Evolutionary conservation across 805 yeast genomes (phyloP), one percentile per base, ranked within the genome.

Genomic region (Hanseniaspora meyeri): DNA sequence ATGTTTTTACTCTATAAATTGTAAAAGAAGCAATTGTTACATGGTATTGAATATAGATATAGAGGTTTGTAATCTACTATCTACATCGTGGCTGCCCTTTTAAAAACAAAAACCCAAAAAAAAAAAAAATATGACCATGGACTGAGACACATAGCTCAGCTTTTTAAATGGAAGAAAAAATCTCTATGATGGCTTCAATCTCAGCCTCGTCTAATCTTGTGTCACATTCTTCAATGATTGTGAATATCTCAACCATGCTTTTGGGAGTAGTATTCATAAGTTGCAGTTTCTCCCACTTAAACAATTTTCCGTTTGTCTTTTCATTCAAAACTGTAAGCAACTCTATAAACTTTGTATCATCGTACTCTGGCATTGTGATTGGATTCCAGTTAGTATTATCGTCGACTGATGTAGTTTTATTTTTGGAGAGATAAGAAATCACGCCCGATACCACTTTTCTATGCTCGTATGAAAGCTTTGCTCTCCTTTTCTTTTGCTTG

Each of bases 211-310:
- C 70, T 63, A 89, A 84, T 62, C 98, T 74, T 59, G 80, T 81
- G 62, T 91, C 98, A 68, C 96, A 91, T 65, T 93, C 97, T 65
- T 91, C 98, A 1, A 91, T 81, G 32, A 91, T 71, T 0, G 93
- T 76, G 66, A 81, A 88, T 52, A 91, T 73, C 39, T 80, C 83
- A 12, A 90, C 96, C 74, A 87, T 71, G 5, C 87, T 79, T 48
- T 83, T 73, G 1, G 98, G 98, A 32, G 87, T 74, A 8, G 82
- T 74, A 66, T 91, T 90, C 57, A 90, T 77, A 42, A 91, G 79
- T 69, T 91, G 96, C 43, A 91, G 72, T 61, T 82, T 80, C 65
- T 91, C 98, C 29, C 86, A 82, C 67, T 87, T 86, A 70, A 84
- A 89, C 55, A 91, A 72, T 32, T 75, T 77, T 24, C 57, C 57